These are phyloP conservation scores for Pythium chondricola DNA, from an alignment of 352 stramenopile genomes.

Conservation along the genomic window DNA sequence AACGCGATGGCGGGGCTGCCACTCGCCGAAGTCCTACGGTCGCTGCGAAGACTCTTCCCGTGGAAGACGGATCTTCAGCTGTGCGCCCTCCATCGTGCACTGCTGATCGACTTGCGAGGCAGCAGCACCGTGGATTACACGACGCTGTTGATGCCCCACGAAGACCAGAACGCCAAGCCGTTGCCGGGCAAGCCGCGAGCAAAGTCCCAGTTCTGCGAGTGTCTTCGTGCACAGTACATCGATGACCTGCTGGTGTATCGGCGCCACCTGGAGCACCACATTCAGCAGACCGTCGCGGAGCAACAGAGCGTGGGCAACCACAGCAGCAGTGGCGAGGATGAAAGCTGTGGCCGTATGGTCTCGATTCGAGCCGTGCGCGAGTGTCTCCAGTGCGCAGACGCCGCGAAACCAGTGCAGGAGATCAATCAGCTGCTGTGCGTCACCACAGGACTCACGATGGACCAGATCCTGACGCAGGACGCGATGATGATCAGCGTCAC, in stretches of 20 bases:
- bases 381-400: conserved; percentile 40
- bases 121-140: conserved; percentile 34
- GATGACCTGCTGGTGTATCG: conserved; percentile 56
- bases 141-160: conserved; percentile 23
- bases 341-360: too few relatives aligned
- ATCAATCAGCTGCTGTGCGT: conserved; percentile 29
- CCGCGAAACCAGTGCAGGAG: conserved; percentile 48
- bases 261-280: conserved; percentile 28
- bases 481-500: conserved; percentile 38
- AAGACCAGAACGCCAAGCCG: conserved; percentile 7
- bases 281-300: conserved; percentile 19
- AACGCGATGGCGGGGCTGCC: conserved; percentile 17
- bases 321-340: background rate
- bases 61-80: conserved; percentile 53
- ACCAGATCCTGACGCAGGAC: conserved; percentile 57
- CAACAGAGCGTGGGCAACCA: background rate
- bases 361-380: conserved; percentile 33
- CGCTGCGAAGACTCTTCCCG: conserved; percentile 42
- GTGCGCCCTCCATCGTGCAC: conserved; percentile 30
- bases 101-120: conserved; percentile 41
- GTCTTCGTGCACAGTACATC: conserved; percentile 45
- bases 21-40: conserved; percentile 37
- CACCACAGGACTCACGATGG: conserved; percentile 28
- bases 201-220: conserved; percentile 25
- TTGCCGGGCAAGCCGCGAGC: conserved; percentile 14